A percentile compares a stretch with the other conserved stretches of the same genome.
These are phyloP conservation scores for Cerioporus squamosus DNA, from an alignment of 1,284 basidiomycete genomes.

Conservation along the genomic window DNA sequence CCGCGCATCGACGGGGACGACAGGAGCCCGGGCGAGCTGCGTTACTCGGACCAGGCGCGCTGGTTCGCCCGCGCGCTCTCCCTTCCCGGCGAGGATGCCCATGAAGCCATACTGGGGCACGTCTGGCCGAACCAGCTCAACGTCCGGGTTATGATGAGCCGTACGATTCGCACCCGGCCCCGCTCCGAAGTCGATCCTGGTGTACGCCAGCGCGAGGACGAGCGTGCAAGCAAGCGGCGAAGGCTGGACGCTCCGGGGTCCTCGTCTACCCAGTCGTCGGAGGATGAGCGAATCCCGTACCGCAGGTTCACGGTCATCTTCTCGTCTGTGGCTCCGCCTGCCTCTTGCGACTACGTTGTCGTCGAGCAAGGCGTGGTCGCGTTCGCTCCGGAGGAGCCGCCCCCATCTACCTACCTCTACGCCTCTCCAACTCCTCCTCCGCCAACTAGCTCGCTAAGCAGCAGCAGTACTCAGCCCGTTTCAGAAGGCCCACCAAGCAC, in stretches of 20 bases:
- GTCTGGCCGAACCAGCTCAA: slow-evolving; percentile 93
- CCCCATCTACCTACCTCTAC: slow-evolving; percentile 14
- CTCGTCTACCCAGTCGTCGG: background rate
- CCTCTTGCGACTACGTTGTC: slow-evolving; percentile 76
- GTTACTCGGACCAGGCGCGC: slow-evolving; percentile 76
- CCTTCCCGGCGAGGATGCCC: slow-evolving; percentile 57
- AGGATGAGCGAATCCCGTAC: slow-evolving; percentile 51
- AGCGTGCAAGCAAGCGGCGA: slow-evolving; percentile 33
- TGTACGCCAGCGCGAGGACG: background rate
- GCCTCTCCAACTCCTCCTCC: background rate
- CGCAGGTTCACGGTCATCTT: slow-evolving; percentile 77
- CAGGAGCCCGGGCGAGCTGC: slow-evolving; percentile 40
- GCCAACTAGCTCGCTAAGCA: background rate
- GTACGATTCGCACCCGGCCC: slow-evolving; percentile 72
- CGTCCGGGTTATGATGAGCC: slow-evolving; percentile 77
- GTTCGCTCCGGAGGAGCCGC: slow-evolving; percentile 23
- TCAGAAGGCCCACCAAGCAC: background rate
- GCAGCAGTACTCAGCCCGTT: background rate
- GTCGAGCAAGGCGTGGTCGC: slow-evolving; percentile 57
- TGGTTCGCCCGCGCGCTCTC: slow-evolving; percentile 75
- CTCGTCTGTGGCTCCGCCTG: slow-evolving; percentile 61
- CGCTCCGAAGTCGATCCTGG: slow-evolving; percentile 8
- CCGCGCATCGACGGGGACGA: slow-evolving; percentile 36
- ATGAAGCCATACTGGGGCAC: slow-evolving; percentile 85
- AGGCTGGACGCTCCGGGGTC: slow-evolving; percentile 19